Conservation (phyloP, 2,329 filamentous ascomycete genomes). For the Juglanconis juglandina region DNA sequence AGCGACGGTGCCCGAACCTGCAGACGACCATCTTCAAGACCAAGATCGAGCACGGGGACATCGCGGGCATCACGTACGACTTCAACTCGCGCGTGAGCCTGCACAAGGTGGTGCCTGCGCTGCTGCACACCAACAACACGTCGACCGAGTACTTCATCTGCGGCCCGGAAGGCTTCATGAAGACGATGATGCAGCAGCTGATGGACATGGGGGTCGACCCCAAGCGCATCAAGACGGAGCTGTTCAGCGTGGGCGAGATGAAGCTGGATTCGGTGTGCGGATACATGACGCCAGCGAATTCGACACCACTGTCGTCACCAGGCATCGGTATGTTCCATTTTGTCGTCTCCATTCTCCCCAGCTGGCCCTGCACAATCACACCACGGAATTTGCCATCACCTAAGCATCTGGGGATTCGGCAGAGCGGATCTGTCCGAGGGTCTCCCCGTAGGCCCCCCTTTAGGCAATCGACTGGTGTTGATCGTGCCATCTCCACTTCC, state of each 20-base stretch:
- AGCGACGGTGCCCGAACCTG: constrained; percentile 28
- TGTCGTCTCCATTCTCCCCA: not conserved
- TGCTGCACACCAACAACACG: constrained; percentile 38
- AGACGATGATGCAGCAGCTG: constrained; percentile 39
- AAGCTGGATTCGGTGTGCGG: constrained; percentile 13
- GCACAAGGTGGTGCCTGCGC: constrained; percentile 33
- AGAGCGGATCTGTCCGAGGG: not conserved
- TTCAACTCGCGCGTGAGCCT: constrained; percentile 40
- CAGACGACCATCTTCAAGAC: constrained; percentile 43
- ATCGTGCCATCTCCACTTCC: constrained; percentile 1
- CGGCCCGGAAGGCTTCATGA: constrained; percentile 46
- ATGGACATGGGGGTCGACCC: constrained; percentile 32
- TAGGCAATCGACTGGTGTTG: not conserved
- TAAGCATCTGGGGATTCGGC: not conserved
- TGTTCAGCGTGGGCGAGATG: constrained; percentile 38
- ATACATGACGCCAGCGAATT: constrained; percentile 5
- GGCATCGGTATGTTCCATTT: constrained; percentile 10
- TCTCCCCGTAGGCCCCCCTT: not conserved
- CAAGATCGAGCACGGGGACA: constrained; percentile 39
- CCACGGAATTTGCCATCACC: not conserved
- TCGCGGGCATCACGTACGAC: constrained; percentile 37
- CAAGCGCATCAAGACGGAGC: constrained; percentile 35
- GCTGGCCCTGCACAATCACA: not conserved
- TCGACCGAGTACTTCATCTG: constrained; percentile 46
- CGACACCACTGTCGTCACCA: constrained; percentile 16